phyloP scores from a whole-genome alignment of 257 asterid species.

The Leptodermis oblonga region DNA sequence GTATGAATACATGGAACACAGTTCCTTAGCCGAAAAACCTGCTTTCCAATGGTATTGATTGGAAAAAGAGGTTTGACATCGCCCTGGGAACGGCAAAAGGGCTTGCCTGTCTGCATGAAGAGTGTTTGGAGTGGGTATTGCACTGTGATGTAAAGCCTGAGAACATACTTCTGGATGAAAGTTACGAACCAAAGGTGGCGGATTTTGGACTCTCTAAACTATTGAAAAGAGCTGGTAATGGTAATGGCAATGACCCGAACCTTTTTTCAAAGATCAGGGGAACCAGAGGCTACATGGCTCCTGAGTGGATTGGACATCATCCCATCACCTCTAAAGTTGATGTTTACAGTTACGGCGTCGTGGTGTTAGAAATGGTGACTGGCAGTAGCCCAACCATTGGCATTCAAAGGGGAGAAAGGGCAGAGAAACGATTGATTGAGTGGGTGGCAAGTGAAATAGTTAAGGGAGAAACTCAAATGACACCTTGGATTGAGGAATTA shows the following conservation, averaged over 20 bases:
- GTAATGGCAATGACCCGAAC: conserved; percentile 9
- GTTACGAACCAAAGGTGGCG: conserved; percentile 30
- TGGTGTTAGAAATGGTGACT: conserved; percentile 32
- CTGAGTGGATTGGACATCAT: conserved; percentile 35
- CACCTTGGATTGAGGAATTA: conserved; percentile 9
- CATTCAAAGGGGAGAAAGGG: neutral
- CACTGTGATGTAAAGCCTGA: conserved; percentile 49
- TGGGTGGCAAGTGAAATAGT: neutral
- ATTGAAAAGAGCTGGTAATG: conserved; percentile 11
- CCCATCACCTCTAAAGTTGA: conserved; percentile 42
- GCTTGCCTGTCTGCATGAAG: conserved; percentile 38
- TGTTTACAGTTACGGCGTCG: conserved; percentile 39
- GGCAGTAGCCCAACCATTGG: conserved; percentile 18
- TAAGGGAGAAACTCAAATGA: neutral
- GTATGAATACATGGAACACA: conserved; percentile 32
- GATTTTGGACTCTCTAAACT: conserved; percentile 38
- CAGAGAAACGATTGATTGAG: neutral
- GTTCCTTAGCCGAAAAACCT: conserved; percentile 31
- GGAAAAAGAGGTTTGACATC: conserved; percentile 28
- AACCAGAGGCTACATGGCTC: conserved; percentile 46
- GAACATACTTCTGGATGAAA: conserved; percentile 30
- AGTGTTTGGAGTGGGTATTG: conserved; percentile 39
- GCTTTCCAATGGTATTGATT: conserved; percentile 20
- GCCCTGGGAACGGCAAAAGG: conserved; percentile 36
- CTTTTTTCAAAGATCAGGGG: conserved; percentile 32